A percentile compares a stretch with the other conserved stretches of the same genome.
Conservation (phyloP, 2,329 filamentous ascomycete genomes). For the Penicillium sp. region DNA sequence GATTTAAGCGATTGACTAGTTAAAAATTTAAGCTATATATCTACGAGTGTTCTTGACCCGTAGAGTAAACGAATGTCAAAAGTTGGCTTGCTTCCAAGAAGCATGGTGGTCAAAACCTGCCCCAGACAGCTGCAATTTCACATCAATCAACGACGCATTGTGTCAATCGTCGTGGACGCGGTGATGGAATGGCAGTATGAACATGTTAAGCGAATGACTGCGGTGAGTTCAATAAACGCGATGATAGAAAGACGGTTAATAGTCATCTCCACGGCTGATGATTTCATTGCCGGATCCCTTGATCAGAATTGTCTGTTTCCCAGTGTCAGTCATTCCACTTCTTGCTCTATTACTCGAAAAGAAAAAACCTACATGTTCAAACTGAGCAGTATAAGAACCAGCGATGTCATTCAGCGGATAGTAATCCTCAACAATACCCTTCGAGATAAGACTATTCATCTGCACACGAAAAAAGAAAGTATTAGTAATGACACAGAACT, state of each 20-base stretch:
- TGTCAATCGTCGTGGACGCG: not conserved
- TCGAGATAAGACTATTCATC: constrained; percentile 56
- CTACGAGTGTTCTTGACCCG: too few relatives aligned
- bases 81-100: not conserved
- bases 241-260: constrained; percentile 19
- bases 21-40: too few relatives aligned
- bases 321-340: constrained; percentile 4
- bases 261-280: constrained; percentile 35
- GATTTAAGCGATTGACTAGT: too few relatives aligned
- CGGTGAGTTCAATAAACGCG: not conserved
- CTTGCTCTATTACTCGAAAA: not conserved
- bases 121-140: not conserved
- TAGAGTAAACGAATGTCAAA: not conserved
- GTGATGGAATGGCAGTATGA: not conserved
- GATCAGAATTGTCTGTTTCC: constrained; percentile 35
- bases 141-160: not conserved
- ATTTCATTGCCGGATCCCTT: constrained; percentile 40
- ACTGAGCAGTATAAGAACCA: constrained; percentile 62
- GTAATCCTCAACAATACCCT: constrained; percentile 57
- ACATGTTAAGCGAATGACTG: constrained; percentile 1
- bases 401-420: constrained; percentile 54
- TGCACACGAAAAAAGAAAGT: constrained; percentile 20
- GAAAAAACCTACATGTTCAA: constrained; percentile 52
- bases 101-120: not conserved
- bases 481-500: not conserved